Base-by-base conservation (phyloP, 441 rosid species). In the Pelargonium australe region DNA sequence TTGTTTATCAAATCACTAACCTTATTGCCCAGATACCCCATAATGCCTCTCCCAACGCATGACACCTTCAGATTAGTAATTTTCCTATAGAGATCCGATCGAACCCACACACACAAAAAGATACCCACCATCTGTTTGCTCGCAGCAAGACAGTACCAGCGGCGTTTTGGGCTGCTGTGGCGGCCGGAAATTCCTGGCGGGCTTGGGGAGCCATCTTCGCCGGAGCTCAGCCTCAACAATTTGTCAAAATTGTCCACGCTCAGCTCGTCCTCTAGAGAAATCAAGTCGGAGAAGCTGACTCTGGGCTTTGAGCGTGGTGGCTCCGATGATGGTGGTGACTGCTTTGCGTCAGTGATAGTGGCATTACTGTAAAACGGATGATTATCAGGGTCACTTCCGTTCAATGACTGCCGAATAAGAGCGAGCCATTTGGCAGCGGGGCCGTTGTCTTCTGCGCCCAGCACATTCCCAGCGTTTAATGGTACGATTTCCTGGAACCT, bases 11-110 rank as follows among this genome's bases (percentile, higher is more conserved):
- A 66, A 55, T 45, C 9, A 34, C 80, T 57, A 10, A 89, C 99
- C 96, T 95, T 95, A 63, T 95, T 95, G 63, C 99, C 99, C 43
- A 95, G 96, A 73, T 86, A 91, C 19, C 97, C 97, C 99, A 95
- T 91, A 65, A 95, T 83, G 68, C 99, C 99, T 72, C 97, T 86
- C 19, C 97, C 99, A 17, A 95, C 96, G 14, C 96, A 87, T 0
- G 99, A 90, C 69, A 95, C 97, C 83, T 86, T 88, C 77, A 92
- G 69, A 51, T 81, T 84, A 47, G 79, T 83, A 1, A 90, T 80
- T 64, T 83, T 83, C 58, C 77, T 80, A n/a, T 73, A 69, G 4
- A 95, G 86, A 69, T 85, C 92, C 3, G 82, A 81, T 75, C 90
- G 83, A 73, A 90, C 86, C 97, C 97, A 95, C 5, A 95, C 87